Evolutionary conservation across 2,329 filamentous ascomycete genomes (phyloP).

Genomic region (Colletotrichum destructivum): DNA sequence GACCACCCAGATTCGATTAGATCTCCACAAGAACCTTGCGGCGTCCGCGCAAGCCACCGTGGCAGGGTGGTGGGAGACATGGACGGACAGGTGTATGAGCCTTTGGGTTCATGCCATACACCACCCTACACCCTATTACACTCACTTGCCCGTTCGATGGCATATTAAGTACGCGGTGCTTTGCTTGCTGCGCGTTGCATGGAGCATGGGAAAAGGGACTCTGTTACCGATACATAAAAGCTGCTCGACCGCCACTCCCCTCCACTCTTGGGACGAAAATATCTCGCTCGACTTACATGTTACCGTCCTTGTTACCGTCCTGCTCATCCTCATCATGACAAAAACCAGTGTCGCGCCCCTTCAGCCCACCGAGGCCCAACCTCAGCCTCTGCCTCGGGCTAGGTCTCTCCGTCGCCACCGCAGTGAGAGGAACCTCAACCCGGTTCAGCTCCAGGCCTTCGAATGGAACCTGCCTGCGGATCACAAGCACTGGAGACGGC

Average conservation of each 20-base stretch:
- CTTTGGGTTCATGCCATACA: not conserved
- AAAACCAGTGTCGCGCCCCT: constrained; percentile 7
- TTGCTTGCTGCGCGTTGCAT: not conserved
- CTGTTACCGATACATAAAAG: constrained; percentile 25
- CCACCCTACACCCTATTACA: too few relatives aligned
- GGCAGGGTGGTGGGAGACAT: not conserved
- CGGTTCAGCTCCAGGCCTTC: constrained; percentile 35
- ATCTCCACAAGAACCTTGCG: constrained; percentile 2
- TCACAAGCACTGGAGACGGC: constrained; percentile 31
- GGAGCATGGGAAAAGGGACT: not conserved
- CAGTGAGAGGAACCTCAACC: constrained; percentile 26
- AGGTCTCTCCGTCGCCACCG: constrained; percentile 23
- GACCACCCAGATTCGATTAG: not conserved
- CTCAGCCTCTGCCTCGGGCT: constrained; percentile 4
- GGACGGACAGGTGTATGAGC: not conserved
- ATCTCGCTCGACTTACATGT: not conserved
- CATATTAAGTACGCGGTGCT: too few relatives aligned
- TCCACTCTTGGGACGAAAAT: not conserved
- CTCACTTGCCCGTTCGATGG: too few relatives aligned
- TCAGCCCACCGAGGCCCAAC: constrained; percentile 7
- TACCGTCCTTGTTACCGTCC: not conserved
- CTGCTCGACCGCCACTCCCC: constrained; percentile 9
- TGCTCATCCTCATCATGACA: constrained; percentile 21
- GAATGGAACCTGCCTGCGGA: constrained; percentile 39
- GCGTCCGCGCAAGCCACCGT: constrained; percentile 26